Evolutionary conservation across 1,284 basidiomycete genomes (phyloP), one percentile per base, ranked within the genome.

Genomic region (Ustilago bromivora): DNA sequence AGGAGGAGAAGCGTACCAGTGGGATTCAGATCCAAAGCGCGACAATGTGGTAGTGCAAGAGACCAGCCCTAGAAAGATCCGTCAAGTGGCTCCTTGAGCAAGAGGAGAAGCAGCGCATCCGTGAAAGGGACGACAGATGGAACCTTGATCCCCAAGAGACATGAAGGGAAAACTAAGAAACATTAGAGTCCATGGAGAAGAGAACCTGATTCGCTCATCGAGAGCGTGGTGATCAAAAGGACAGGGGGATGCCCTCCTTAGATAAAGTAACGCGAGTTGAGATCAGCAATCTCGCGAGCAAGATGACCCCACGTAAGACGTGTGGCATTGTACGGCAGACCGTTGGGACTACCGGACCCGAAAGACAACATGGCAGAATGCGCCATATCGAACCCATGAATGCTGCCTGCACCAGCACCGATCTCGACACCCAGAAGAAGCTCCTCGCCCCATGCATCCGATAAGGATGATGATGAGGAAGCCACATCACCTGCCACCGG

Each of bases 181-280:
- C 5, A 19, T 32, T 4, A 52, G 35, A 61, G 55, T 62, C 62
- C 57, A 52, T 36, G 12, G 46, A 57, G 63, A 36, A 47, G 28
- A 35, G 41, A 51, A 7, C 19, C 23, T 28, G 57, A 49, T 41
- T 41, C 34, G 47, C 36, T 41, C 58, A 60, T 52, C 58, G 36
- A 52, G 47, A 52, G 47, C 35, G 43, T 23, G 43, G 6, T 46
- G 17, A 59, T 23, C 51, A 52, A 38, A 19, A 19, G 43, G 15
- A 28, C 23, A 28, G 15, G 43, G n/a, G 32, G 12, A 38, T 2
- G 19, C 53, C 34, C 11, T 38, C 40, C 23, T 54, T 56, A 79
- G 23, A 82, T 70, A 60, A 74, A 79, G 70, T 83, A 84, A 6
- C 81, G 80, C 47, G 67, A 69, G 61, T 84, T 84, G 64, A 84